These are phyloP conservation scores for Iberis pinnata DNA, from an alignment of 345 rosid genomes.

Conservation along the genomic window DNA sequence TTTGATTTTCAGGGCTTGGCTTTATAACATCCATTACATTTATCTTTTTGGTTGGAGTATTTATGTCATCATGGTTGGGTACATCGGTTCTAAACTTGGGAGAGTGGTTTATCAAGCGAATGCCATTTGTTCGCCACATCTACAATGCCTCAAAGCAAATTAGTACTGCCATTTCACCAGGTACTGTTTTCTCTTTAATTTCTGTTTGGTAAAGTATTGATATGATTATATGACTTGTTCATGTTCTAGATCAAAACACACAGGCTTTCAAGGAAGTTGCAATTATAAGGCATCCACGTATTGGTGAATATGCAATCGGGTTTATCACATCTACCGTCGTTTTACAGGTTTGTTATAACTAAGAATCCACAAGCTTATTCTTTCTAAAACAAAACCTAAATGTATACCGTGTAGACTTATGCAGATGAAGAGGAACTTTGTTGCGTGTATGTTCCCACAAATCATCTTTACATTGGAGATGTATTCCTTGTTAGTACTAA, in stretches of 20 bases:
- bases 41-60: slow-evolving; percentile 94
- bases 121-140: slow-evolving; percentile 97
- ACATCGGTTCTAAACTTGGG: slow-evolving; percentile 87
- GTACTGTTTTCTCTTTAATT: slow-evolving; percentile 26
- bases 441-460: slow-evolving; percentile 95
- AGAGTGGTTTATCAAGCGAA: slow-evolving; percentile 97
- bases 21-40: slow-evolving; percentile 85
- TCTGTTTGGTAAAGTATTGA: neutral
- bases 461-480: slow-evolving; percentile 97
- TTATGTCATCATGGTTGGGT: slow-evolving; percentile 99
- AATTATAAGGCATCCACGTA: slow-evolving; percentile 92
- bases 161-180: slow-evolving; percentile 97
- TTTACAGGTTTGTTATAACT: slow-evolving; percentile 62
- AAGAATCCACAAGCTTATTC: neutral
- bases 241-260: slow-evolving; percentile 70
- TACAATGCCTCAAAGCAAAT: slow-evolving; percentile 98
- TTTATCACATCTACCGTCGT: slow-evolving; percentile 82
- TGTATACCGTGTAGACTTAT: slow-evolving; percentile 51
- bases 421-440: slow-evolving; percentile 90
- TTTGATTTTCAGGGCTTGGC: slow-evolving; percentile 65
- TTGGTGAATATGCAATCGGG: slow-evolving; percentile 98
- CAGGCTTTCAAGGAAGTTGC: slow-evolving; percentile 99
- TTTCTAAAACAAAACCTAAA: neutral
- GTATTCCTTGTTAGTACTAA: slow-evolving; percentile 68
- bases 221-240: neutral